These are phyloP conservation scores for Ophiostoma himal-ulmi DNA, from an alignment of 2,329 filamentous ascomycete species.

Conservation along the genomic window DNA sequence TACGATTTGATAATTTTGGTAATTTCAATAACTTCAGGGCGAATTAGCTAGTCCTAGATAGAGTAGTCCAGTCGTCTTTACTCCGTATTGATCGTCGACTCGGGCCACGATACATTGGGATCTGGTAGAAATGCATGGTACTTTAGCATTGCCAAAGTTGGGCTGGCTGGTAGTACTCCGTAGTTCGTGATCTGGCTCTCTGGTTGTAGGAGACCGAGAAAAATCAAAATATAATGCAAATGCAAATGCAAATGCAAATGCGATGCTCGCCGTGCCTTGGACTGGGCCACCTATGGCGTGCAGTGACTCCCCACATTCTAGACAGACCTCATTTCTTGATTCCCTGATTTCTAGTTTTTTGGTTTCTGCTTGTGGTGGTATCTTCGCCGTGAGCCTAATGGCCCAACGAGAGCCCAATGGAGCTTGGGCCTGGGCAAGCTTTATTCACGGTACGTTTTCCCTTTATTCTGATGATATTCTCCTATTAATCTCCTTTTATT, in stretches of 20 bases:
- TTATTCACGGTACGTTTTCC: neutral
- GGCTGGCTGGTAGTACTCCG: neutral
- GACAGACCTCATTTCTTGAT: constrained; percentile 1
- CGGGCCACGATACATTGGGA: neutral
- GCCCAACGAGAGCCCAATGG: neutral
- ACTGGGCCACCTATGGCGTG: neutral
- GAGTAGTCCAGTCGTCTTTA: neutral
- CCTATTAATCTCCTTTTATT: neutral
- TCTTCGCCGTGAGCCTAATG: neutral
- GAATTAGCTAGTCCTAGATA: neutral
- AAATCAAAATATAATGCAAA: neutral
- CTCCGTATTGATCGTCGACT: neutral
- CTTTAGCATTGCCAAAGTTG: neutral
- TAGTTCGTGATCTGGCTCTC: neutral
- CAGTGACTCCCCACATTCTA: neutral
- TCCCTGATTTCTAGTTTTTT: neutral
- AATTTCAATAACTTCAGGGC: neutral
- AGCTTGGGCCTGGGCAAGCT: neutral
- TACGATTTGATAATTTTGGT: neutral
- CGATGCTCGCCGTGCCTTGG: too few relatives aligned
- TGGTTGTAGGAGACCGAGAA: neutral
- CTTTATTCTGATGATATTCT: neutral
- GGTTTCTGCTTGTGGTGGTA: neutral
- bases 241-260: neutral
- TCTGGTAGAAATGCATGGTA: neutral